Conservation (phyloP, 495 filamentous ascomycete genomes). For the Hyaloscypha bicolor region DNA sequence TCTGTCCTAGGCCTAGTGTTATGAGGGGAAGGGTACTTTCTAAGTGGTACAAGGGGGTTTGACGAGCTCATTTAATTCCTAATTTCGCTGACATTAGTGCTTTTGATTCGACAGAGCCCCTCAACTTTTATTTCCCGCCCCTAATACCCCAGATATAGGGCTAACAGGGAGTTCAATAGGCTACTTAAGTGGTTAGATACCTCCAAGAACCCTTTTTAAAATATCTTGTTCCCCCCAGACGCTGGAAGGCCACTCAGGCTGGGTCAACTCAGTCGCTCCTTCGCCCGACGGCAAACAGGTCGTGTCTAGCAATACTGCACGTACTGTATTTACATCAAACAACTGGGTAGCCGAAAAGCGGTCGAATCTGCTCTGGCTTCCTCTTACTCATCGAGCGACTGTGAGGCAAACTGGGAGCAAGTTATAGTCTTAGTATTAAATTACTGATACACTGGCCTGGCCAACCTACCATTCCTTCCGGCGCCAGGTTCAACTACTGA, state of each 20-base stretch:
- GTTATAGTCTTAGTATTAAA: neutral
- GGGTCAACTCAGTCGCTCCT: constrained; percentile 30
- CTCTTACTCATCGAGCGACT: neutral
- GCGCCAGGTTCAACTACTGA: too few species aligned
- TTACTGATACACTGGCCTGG: neutral
- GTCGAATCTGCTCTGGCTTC: neutral
- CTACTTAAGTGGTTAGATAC: constrained; percentile 1
- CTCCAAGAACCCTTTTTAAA: neutral
- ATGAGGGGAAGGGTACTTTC: neutral
- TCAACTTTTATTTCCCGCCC: neutral
- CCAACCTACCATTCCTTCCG: too few species aligned
- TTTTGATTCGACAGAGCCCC: neutral
- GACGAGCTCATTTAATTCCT: neutral
- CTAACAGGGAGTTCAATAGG: neutral
- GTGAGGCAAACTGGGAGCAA: neutral
- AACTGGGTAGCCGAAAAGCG: neutral
- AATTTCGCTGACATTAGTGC: constrained; percentile 3
- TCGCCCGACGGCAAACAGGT: constrained; percentile 39
- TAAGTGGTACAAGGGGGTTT: neutral
- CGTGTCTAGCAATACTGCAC: constrained; percentile 14
- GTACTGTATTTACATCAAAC: constrained; percentile 2
- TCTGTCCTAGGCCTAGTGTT: neutral
- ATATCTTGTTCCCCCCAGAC: neutral
- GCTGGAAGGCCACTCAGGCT: neutral
- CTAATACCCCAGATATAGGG: neutral